These are phyloP conservation scores for Camellia lanceoleosa DNA, from an alignment of 148 eudicot species.

Conservation along the genomic window DNA sequence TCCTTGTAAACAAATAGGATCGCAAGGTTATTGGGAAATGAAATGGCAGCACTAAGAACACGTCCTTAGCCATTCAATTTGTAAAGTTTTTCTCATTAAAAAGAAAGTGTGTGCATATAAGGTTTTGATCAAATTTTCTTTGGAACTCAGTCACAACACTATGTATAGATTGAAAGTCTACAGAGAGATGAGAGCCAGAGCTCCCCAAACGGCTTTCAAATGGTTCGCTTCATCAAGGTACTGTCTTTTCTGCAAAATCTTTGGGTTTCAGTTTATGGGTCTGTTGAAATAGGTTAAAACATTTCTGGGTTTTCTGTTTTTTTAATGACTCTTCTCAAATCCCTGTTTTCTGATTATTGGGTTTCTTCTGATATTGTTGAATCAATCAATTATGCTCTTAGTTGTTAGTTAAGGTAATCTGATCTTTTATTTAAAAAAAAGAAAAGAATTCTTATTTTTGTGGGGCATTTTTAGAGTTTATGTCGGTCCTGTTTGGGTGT, in stretches of 20 bases:
- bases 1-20: not conserved
- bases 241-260: not conserved
- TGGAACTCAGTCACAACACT: conserved; percentile 4
- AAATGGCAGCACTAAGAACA: not conserved
- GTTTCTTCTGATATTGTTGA: not conserved
- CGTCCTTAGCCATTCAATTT: not conserved
- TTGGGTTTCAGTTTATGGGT: conserved; percentile 1
- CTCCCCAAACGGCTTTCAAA: conserved; percentile 30
- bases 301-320: not conserved
- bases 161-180: conserved; percentile 34
- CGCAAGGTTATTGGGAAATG: not conserved
- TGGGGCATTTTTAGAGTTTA: not conserved
- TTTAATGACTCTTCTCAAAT: not conserved
- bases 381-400: not conserved
- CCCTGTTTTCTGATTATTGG: not conserved
- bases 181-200: conserved; percentile 36
- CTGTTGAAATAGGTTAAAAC: not conserved
- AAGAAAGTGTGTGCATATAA: not conserved
- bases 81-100: not conserved
- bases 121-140: conserved; percentile 1
- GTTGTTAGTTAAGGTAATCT: not conserved
- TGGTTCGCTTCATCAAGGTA: conserved; percentile 45
- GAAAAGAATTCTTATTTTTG: not conserved
- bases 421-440: not conserved
- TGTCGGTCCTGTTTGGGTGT: not conserved